Evolutionary conservation across 2,329 filamentous ascomycete genomes (phyloP), one percentile per base, ranked within the genome.

Genomic region (Alternaria solani): DNA sequence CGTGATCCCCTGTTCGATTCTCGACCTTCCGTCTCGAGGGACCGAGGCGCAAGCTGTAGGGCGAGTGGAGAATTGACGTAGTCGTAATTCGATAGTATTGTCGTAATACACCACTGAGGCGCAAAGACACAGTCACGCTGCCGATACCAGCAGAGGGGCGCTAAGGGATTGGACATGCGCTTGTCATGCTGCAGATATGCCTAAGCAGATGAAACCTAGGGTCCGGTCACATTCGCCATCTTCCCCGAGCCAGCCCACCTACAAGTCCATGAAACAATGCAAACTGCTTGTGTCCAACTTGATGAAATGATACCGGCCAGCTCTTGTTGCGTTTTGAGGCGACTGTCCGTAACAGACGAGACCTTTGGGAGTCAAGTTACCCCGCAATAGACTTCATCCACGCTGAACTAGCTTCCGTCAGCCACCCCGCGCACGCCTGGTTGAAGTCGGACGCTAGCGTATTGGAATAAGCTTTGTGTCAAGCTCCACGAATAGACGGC

Each of bases 391-490:
- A 53, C 43, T 44, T 54, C 58, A 64, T 55, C 52, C 63, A 41
- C 46, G 32, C 42, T 43, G 38, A 52, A 38, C 53, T 72, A 69
- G 69, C 47, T 69, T 60, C 69, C 68, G 67, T 70, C 66, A 70
- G 68, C 68, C 68, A 62, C 62, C 53, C 60, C 47, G 61, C 57
- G 47, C 55, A 36, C 38, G 53, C 61, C 47, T 57, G 44, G 54
- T 53, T 51, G 54, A 66, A 63, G 64, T 44, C 56, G 54, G 52
- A 44, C 55, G 57, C 65, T 67, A 70, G 63, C 56, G 55, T 53
- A 48, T 61, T 16, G 55, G 63, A 71, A 60, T 64, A 72, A 72
- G 69, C 69, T 71, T 72, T 71, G 34, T 52, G 61, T 61, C 43
- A 71, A 72, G 69, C 67, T 61, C 63, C 54, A 43, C 56, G 44